These are phyloP conservation scores for Mycena venus DNA, from an alignment of 768 basidiomycete species.

Conservation along the genomic window DNA sequence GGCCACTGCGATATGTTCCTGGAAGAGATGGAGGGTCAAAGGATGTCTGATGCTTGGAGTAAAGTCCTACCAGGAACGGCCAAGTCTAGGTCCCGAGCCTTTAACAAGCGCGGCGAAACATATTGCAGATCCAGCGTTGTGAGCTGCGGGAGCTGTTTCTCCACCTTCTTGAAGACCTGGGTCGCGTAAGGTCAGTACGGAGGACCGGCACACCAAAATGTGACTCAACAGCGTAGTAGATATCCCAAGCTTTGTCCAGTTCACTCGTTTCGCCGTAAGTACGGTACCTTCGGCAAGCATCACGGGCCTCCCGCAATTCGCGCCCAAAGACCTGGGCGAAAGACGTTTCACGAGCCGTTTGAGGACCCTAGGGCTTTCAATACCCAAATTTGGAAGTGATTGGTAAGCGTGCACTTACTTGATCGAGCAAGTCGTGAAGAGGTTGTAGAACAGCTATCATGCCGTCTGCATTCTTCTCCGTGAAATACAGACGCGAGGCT, in stretches of 20 bases:
- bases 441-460: conserved; percentile 97
- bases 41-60: background rate
- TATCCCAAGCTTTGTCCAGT: conserved; percentile 98
- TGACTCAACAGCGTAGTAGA: conserved; percentile 88
- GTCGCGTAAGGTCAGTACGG: background rate
- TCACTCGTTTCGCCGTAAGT: conserved; percentile 89
- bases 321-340: conserved; percentile 95
- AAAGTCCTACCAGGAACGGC: conserved; percentile 87
- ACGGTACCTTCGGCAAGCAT: conserved; percentile 89
- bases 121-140: conserved; percentile 96
- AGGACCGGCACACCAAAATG: no score
- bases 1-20: conserved; percentile 95
- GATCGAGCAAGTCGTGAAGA: conserved; percentile 92
- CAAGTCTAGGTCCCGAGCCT: conserved; percentile 89
- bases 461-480: conserved; percentile 95
- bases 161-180: conserved; percentile 95
- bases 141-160: conserved; percentile 91
- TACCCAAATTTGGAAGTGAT: background rate
- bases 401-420: conserved; percentile 56
- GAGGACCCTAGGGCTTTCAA: conserved; percentile 76
- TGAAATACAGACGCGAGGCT: conserved; percentile 96
- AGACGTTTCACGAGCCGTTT: conserved; percentile 94
- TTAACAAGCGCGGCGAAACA: conserved; percentile 92
- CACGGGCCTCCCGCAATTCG: conserved; percentile 92
- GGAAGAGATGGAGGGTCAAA: background rate